Evolutionary conservation across 306 rosid genomes (phyloP), one percentile per base, ranked within the genome.

Genomic region (Aeschynomene evenia): DNA sequence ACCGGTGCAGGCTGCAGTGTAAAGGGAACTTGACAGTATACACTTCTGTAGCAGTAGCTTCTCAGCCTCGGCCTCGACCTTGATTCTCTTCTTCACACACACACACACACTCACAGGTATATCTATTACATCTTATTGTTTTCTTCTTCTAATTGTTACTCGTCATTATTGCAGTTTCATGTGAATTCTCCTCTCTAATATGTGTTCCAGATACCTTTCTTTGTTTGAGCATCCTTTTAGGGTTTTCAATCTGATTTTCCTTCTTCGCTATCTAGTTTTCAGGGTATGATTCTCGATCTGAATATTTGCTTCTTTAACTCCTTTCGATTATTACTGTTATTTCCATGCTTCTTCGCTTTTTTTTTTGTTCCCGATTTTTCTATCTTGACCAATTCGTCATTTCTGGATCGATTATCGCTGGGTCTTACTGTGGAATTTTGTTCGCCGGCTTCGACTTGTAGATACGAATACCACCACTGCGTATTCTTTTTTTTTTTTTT

Each of bases 171-270:
- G 62, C 61, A 6, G 10, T 26, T 63, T 6, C 34, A 1, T 22
- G 1, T 54, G 3, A 24, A 65, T 46, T 66, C 49, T 55, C 61
- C 33, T 52, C 70, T 54, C 14, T 0, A 12, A 36, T 0, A 37
- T 9, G 10, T 63, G 4, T 24, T 5, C 19, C 2, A 0, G 0
- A 6, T 57, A 28, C 2, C 31, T 6, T 60, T 15, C 2, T 63
- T 31, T 52, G 2, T 40, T 58, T 63, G 7, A 46, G 9, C 63
- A 37, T 65, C 65, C 23, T 64, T 19, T 64, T 74, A 78, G 86
- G 86, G 83, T 82, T 81, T 73, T 26, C 68, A 19, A 56, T 56
- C 31, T 55, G n/a, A 53, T 53, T 52, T 16, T 65, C 20, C 55
- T 40, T 51, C 37, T 33, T 29, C 26, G 40, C 3, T 33, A 9